Conservation (phyloP, 2,329 filamentous ascomycete species). For the Fusarium zealandicum region DNA sequence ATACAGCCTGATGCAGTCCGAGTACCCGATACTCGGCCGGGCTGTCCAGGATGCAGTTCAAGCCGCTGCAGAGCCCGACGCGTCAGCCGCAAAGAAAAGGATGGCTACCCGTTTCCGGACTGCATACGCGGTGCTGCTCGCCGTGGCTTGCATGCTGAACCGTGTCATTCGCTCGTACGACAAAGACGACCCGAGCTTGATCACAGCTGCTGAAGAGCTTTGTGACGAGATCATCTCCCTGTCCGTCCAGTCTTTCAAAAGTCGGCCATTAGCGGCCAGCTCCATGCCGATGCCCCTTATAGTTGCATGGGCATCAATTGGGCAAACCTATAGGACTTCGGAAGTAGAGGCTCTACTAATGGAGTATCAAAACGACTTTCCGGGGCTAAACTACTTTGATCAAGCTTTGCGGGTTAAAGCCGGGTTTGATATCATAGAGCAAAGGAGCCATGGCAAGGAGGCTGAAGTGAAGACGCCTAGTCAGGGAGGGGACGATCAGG, state of each 20-base stretch:
- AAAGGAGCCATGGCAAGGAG: background rate
- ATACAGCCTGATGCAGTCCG: background rate
- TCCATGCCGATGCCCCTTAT: background rate
- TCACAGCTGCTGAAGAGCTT: background rate
- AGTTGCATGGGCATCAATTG: background rate
- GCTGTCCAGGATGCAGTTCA: background rate
- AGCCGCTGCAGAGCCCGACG: background rate
- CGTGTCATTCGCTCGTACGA: conserved; percentile 6
- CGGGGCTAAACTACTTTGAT: background rate
- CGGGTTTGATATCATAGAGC: background rate
- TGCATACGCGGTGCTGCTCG: background rate
- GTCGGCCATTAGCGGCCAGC: conserved; percentile 11
- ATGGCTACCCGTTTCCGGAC: conserved; percentile 5
- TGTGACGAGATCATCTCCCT: background rate
- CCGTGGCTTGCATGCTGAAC: background rate
- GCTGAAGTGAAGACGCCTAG: rapidly evolving
- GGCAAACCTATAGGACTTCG: background rate
- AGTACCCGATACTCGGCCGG: background rate
- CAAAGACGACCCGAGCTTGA: background rate
- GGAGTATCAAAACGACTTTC: conserved; percentile 13
- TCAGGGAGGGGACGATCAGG: too few species aligned
- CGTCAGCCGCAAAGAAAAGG: background rate
- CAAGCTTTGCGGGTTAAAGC: background rate
- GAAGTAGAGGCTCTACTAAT: background rate
- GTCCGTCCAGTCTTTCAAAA: background rate